Percentiles rank a stretch among this genome's conserved stretches.
These are phyloP conservation scores for Alternaria brassicae DNA, from an alignment of 2,329 filamentous ascomycete species.

Conservation along the genomic window DNA sequence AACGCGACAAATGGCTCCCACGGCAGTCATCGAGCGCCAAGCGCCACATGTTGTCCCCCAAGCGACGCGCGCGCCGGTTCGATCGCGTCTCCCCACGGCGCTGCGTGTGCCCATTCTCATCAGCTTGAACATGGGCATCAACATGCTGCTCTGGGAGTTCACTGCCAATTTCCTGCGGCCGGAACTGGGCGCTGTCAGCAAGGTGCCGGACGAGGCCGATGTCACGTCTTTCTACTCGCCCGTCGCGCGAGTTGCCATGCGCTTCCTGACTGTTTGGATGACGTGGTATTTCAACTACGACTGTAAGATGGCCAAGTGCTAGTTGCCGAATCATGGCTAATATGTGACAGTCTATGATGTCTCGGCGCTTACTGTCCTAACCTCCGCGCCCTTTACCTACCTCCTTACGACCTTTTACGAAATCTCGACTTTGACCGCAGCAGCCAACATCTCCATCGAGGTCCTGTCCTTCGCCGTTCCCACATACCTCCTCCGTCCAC, in stretches of 20 bases:
- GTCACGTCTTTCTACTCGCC: constrained; percentile 59
- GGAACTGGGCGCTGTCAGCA: constrained; percentile 72
- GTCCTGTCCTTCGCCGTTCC: constrained; percentile 73
- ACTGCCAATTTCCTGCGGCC: constrained; percentile 66
- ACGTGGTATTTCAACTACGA: constrained; percentile 80
- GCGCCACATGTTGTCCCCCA: constrained; percentile 36
- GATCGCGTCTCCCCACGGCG: constrained; percentile 44
- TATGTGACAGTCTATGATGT: constrained; percentile 50
- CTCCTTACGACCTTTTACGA: constrained; percentile 81
- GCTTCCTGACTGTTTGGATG: constrained; percentile 71
- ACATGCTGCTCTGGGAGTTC: constrained; percentile 69
- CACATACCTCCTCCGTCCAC: constrained; percentile 74
- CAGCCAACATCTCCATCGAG: constrained; percentile 71
- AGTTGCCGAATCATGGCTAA: constrained; percentile 8
- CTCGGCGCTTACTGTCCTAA: constrained; percentile 62
- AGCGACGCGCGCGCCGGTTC: constrained; percentile 27
- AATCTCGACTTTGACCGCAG: constrained; percentile 67
- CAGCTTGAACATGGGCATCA: constrained; percentile 66
- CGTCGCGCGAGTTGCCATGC: constrained; percentile 60
- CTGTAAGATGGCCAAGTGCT: constrained; percentile 58
- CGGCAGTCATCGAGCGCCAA: constrained; percentile 36
- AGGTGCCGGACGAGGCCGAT: constrained; percentile 65
- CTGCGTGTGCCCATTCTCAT: constrained; percentile 55
- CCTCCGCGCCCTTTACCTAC: constrained; percentile 77
- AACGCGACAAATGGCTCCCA: constrained; percentile 35